phyloP scores from a whole-genome alignment of 2,329 filamentous ascomycete genomes.

The Botrytis cinerea region DNA sequence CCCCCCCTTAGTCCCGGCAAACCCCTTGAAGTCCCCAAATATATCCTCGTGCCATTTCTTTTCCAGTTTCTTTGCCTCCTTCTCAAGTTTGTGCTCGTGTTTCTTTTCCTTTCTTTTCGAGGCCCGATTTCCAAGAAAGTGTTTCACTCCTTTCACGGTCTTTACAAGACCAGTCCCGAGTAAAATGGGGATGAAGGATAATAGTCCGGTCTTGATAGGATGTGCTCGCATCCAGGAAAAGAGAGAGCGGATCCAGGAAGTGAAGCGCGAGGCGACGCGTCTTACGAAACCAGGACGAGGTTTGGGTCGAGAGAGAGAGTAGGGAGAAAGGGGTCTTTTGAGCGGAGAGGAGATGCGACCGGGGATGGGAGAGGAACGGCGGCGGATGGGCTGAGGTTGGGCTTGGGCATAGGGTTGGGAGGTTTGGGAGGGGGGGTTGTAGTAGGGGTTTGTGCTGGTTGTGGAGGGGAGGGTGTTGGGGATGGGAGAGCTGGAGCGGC shows the following conservation, averaged over 20 bases:
- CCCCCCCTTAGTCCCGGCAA: slow-evolving; percentile 35
- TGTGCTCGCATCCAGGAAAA: slow-evolving; percentile 33
- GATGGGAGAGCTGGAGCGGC: slow-evolving; percentile 21
- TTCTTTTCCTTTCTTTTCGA: background rate
- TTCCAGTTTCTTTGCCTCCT: slow-evolving; percentile 15
- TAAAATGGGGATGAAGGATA: slow-evolving; percentile 34
- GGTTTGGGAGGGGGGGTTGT: background rate
- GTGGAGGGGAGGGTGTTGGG: background rate
- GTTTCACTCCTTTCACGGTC: slow-evolving; percentile 10
- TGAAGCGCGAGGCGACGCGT: slow-evolving; percentile 31
- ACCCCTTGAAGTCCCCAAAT: slow-evolving; percentile 36
- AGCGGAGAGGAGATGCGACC: slow-evolving; percentile 32
- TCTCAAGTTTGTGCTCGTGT: background rate
- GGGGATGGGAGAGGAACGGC: slow-evolving; percentile 18
- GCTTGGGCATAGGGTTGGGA: slow-evolving; percentile 12
- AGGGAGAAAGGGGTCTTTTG: slow-evolving; percentile 34
- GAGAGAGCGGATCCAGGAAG: slow-evolving; percentile 27
- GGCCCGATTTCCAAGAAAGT: background rate
- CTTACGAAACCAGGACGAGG: slow-evolving; percentile 35
- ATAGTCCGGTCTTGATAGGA: slow-evolving; percentile 34
- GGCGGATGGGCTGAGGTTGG: slow-evolving; percentile 18
- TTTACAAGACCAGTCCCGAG: slow-evolving; percentile 29
- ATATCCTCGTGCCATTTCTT: slow-evolving; percentile 32
- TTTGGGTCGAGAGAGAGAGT: slow-evolving; percentile 33
- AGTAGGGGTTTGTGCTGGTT: slow-evolving; percentile 7